Conservation (phyloP, 2,329 filamentous ascomycete species). For the Sporothrix pseudoabietina region DNA sequence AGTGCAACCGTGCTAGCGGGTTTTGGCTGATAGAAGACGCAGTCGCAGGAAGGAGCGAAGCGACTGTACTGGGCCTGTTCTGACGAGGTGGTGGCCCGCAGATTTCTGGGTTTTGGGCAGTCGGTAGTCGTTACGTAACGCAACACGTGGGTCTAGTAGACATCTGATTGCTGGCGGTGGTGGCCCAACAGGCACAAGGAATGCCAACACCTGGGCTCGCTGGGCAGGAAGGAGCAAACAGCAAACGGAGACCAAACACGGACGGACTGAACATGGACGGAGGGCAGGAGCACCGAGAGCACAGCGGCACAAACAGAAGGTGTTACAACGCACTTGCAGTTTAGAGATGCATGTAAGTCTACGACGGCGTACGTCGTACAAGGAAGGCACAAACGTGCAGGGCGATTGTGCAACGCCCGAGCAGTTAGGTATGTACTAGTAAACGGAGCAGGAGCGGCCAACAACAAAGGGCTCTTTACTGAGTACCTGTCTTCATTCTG, state of each 20-base stretch:
- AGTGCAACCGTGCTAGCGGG: conserved; percentile 2
- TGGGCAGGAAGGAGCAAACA: conserved; percentile 7
- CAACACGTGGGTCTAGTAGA: conserved; percentile 21
- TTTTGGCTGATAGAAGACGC: neutral
- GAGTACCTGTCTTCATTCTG: no score
- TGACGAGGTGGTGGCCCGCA: neutral
- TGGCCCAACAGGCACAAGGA: conserved; percentile 2
- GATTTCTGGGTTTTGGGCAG: neutral
- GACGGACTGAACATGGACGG: neutral
- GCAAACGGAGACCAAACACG: conserved; percentile 6
- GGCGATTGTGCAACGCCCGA: neutral
- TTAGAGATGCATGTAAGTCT: neutral
- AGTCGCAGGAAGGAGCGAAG: conserved; percentile 2
- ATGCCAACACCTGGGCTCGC: neutral
- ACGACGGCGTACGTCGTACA: neutral
- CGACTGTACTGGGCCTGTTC: neutral
- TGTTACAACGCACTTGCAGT: neutral
- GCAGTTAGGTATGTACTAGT: neutral
- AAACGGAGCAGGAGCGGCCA: conserved; percentile 5
- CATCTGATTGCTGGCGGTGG: conserved; percentile 25
- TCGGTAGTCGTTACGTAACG: conserved; percentile 23
- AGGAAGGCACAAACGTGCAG: conserved; percentile 10
- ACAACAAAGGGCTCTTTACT: neutral
- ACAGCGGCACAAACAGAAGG: neutral
- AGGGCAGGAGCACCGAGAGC: neutral